phyloP scores from a whole-genome alignment of 2,329 filamentous ascomycete genomes.

The Aspergillus versicolor region DNA sequence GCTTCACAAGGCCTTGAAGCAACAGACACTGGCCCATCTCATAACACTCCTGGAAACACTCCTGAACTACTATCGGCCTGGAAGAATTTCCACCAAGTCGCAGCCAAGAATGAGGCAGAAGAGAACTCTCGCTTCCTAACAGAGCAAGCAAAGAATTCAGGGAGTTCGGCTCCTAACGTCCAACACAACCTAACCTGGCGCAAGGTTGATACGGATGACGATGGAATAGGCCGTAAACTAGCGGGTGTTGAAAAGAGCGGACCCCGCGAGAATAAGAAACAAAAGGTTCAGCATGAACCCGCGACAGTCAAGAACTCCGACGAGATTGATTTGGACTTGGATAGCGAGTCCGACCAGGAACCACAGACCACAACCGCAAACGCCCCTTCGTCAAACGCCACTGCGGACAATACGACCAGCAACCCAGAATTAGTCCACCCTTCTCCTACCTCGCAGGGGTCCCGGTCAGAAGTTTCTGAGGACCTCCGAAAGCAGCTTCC shows the following conservation, averaged over 20 bases:
- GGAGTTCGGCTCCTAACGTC: constrained; percentile 17
- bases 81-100: constrained; percentile 38
- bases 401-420: neutral
- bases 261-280: constrained; percentile 19
- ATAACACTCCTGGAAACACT: constrained; percentile 1
- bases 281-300: constrained; percentile 18
- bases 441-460: neutral
- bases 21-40: neutral
- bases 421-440: neutral
- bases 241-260: constrained; percentile 19
- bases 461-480: constrained; percentile 52
- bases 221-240: constrained; percentile 24
- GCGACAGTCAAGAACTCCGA: constrained; percentile 50
- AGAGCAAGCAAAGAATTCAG: constrained; percentile 22
- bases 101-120: constrained; percentile 32
- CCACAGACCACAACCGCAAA: neutral
- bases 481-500: constrained; percentile 73
- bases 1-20: neutral
- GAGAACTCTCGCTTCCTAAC: constrained; percentile 30
- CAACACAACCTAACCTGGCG: constrained; percentile 40
- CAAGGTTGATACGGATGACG: constrained; percentile 34
- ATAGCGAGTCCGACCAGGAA: constrained; percentile 24
- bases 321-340: constrained; percentile 42
- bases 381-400: neutral
- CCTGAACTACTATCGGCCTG: constrained; percentile 34